Conservation (phyloP, 2,329 filamentous ascomycete genomes). For the Ceratocystis papillata region DNA sequence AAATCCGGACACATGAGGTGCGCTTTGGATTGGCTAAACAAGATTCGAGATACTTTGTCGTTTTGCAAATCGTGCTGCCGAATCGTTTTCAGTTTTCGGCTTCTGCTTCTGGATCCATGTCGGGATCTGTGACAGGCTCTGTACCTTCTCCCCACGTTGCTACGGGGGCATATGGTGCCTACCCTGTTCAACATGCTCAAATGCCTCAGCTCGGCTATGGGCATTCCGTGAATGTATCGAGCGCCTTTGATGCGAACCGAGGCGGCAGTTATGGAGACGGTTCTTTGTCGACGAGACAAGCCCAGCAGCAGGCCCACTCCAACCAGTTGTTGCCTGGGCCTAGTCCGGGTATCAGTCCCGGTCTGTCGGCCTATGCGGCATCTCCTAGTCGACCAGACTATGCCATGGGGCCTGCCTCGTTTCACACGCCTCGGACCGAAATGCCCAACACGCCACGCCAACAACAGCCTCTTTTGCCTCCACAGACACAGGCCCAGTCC, state of each 20-base stretch:
- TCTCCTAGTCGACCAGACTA: slow-evolving; percentile 39
- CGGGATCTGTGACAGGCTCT: neutral
- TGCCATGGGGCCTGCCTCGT: slow-evolving; percentile 36
- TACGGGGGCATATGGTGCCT: neutral
- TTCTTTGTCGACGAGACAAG: slow-evolving; percentile 31
- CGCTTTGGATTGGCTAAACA: slow-evolving; percentile 49
- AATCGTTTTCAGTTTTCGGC: slow-evolving; percentile 31
- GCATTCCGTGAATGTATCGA: slow-evolving; percentile 39
- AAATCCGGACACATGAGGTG: slow-evolving; percentile 40
- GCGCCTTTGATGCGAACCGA: slow-evolving; percentile 39
- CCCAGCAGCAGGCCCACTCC: slow-evolving; percentile 26
- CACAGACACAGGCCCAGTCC: slow-evolving; percentile 21
- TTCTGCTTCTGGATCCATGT: slow-evolving; percentile 32
- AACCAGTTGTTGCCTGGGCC: slow-evolving; percentile 32
- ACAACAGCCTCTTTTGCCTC: slow-evolving; percentile 26
- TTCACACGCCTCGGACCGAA: slow-evolving; percentile 46
- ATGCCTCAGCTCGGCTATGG: slow-evolving; percentile 31
- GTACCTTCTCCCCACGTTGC: neutral
- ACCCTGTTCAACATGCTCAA: slow-evolving; percentile 25
- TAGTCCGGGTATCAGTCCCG: slow-evolving; percentile 36
- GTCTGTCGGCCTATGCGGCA: slow-evolving; percentile 38
- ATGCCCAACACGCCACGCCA: slow-evolving; percentile 28
- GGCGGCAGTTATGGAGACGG: slow-evolving; percentile 31
- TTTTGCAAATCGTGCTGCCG: slow-evolving; percentile 37
- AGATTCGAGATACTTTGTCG: slow-evolving; percentile 52